Evolutionary conservation across 768 basidiomycete species (phyloP).

Genomic region (Pleurotus platypus): DNA sequence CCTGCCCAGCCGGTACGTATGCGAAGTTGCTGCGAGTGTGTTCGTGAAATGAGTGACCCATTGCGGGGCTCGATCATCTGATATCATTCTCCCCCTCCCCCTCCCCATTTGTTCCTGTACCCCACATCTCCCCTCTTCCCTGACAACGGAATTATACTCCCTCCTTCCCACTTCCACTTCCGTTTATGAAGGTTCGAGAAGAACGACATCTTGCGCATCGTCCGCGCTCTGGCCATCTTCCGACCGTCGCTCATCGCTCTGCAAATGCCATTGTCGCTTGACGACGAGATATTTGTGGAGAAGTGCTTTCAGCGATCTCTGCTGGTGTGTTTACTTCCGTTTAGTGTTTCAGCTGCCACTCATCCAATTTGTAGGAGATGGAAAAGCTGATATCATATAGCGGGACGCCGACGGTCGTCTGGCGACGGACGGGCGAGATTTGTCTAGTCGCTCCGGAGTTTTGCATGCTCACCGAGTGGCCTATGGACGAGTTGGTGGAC

Average conservation of each 20-base stretch:
- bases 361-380: conserved; percentile 61
- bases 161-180: conserved; percentile 4
- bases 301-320: conserved; percentile 92
- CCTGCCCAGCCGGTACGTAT: conserved; percentile 73
- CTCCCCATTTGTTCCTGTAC: conserved; percentile 14
- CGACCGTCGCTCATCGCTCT: conserved; percentile 95
- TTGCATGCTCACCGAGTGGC: conserved; percentile 90
- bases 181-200: conserved; percentile 77
- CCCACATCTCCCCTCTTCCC: conserved; percentile 15
- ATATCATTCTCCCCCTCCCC: conserved; percentile 25
- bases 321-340: conserved; percentile 49
- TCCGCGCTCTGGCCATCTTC: conserved; percentile 91
- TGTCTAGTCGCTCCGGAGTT: conserved; percentile 97
- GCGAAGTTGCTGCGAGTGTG: conserved; percentile 26
- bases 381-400: conserved; percentile 97
- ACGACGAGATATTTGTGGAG: conserved; percentile 96
- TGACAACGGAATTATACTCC: conserved; percentile 6
- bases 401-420: conserved; percentile 95
- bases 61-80: conserved; percentile 37
- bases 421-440: conserved; percentile 97
- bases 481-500: conserved; percentile 72
- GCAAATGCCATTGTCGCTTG: conserved; percentile 95
- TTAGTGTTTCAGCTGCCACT: conserved; percentile 8
- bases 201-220: conserved; percentile 91
- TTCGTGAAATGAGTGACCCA: conserved; percentile 36